Conservation (phyloP, 108 stramenopile genomes). For the Skeletonema tropicum region DNA sequence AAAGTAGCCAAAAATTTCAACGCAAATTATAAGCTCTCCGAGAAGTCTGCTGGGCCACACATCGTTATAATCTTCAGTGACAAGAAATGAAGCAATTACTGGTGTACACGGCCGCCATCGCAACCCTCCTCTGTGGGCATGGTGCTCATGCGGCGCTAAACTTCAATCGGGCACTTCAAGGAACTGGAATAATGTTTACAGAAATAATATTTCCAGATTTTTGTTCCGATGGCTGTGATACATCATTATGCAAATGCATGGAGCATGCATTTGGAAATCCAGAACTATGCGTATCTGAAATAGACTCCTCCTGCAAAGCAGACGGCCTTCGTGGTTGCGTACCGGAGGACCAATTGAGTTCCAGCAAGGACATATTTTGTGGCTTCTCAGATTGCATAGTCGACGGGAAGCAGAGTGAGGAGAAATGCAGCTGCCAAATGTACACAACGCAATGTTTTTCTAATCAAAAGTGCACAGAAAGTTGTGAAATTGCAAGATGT, state of each 20-base stretch:
- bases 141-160: no score
- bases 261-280: background rate
- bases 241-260: background rate
- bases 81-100: background rate
- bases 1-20: background rate
- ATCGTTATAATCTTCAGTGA: background rate
- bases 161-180: no score
- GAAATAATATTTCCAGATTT: no score
- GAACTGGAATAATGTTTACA: no score
- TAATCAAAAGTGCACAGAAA: background rate
- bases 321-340: background rate
- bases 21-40: no score
- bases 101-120: no score
- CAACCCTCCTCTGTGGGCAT: no score
- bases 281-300: conserved; percentile 6
- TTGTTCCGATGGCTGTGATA: no score
- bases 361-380: background rate
- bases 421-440: conserved; percentile 5
- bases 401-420: background rate
- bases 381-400: background rate
- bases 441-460: background rate
- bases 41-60: background rate
- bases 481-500: conserved; percentile 5
- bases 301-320: background rate
- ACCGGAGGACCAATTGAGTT: background rate